phyloP scores from a whole-genome alignment of 805 yeast genomes.

The Pichia occidentalis region DNA sequence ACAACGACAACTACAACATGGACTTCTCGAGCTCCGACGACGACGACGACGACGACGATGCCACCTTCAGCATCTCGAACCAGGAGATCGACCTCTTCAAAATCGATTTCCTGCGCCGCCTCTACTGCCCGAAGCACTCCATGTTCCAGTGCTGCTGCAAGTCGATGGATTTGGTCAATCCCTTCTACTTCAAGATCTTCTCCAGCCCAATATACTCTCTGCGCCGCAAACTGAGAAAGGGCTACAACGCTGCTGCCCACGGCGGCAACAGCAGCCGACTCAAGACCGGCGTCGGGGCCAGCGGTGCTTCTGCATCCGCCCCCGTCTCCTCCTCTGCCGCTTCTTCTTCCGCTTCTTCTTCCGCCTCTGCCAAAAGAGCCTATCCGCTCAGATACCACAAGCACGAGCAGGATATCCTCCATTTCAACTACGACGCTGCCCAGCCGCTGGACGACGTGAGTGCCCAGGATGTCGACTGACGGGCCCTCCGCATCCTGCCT shows the following conservation, averaged over 20 bases:
- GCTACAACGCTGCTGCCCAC: background rate
- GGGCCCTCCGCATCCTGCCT: no score
- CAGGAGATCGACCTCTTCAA: slow-evolving; percentile 26
- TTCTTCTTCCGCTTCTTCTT: background rate
- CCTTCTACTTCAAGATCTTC: slow-evolving; percentile 12
- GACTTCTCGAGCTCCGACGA: slow-evolving; percentile 14
- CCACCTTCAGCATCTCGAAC: slow-evolving; percentile 16
- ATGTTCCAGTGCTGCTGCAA: slow-evolving; percentile 23
- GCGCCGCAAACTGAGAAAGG: slow-evolving; percentile 4
- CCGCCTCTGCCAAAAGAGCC: no score
- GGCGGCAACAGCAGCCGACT: background rate
- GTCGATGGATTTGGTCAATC: slow-evolving; percentile 13
- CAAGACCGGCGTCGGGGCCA: background rate
- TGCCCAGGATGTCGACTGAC: no score
- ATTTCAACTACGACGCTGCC: no score
- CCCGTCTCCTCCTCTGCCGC: background rate
- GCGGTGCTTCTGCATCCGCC: slow-evolving; percentile 5
- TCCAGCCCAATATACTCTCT: slow-evolving; percentile 16
- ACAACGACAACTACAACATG: slow-evolving; percentile 10
- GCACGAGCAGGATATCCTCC: no score
- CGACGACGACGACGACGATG: slow-evolving; percentile 13
- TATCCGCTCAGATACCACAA: no score
- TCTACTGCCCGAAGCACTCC: slow-evolving; percentile 25
- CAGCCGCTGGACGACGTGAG: no score
- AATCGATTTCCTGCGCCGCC: slow-evolving; percentile 17